Conservation (phyloP, 139 green algal species). For the Deuterostichococcus epilithicus region DNA sequence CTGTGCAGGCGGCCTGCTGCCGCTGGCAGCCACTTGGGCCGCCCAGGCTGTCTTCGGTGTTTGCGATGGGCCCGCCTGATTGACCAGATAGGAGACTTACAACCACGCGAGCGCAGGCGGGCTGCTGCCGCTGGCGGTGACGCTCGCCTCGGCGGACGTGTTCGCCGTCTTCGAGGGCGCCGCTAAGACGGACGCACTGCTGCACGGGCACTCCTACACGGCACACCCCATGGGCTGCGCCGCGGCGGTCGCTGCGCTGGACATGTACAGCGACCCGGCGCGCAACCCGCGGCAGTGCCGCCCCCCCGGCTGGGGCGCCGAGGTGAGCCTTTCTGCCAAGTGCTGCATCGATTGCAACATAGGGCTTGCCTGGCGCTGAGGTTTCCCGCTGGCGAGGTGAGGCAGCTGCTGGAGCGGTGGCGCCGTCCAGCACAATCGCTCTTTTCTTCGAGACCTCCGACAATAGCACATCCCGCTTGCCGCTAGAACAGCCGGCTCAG, state of each 20-base stretch:
- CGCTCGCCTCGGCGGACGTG: slow-evolving; percentile 69
- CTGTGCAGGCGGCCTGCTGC: slow-evolving; percentile 68
- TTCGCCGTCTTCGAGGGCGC: slow-evolving; percentile 80
- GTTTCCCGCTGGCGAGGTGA: no score
- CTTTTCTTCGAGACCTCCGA: no score
- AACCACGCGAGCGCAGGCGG: slow-evolving; percentile 41
- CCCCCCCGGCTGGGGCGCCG: neutral
- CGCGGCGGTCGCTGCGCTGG: slow-evolving; percentile 64
- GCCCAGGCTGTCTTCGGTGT: slow-evolving; percentile 74
- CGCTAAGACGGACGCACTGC: slow-evolving; percentile 73
- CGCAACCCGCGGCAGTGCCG: slow-evolving; percentile 76
- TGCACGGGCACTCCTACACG: slow-evolving; percentile 98
- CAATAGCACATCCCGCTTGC: neutral
- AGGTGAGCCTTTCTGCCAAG: neutral
- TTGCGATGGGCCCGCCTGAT: no score
- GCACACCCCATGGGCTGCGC: slow-evolving; percentile 86
- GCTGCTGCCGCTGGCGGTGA: slow-evolving; percentile 80
- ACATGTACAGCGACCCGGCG: slow-evolving; percentile 47
- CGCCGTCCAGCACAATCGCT: no score
- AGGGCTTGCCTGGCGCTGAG: neutral
- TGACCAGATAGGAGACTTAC: no score
- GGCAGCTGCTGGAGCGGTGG: no score
- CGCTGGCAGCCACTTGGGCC: slow-evolving; percentile 82
- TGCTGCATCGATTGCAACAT: neutral
- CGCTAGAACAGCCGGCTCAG: neutral